These are phyloP conservation scores for Lasiodiplodia sp. DNA, from an alignment of 2,329 filamentous ascomycete species.

Conservation along the genomic window DNA sequence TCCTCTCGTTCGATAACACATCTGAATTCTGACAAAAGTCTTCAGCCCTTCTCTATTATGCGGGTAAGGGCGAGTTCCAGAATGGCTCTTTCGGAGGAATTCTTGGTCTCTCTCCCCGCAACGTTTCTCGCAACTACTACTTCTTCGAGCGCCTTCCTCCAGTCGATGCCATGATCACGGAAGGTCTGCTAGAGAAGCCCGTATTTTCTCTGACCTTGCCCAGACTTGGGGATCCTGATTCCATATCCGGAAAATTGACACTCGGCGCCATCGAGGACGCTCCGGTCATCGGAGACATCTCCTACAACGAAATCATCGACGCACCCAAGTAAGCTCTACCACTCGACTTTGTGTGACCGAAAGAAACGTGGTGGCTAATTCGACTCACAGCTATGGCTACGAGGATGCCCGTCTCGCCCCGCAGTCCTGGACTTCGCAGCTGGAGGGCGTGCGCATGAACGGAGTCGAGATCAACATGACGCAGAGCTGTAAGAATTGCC, in stretches of 20 bases:
- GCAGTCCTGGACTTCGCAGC: neutral
- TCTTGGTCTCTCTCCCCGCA: slow-evolving; percentile 3
- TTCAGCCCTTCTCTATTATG: slow-evolving; percentile 8
- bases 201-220: slow-evolving; percentile 7
- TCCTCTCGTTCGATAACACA: neutral
- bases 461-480: slow-evolving; percentile 17
- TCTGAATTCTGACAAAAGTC: neutral
- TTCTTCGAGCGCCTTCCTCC: slow-evolving; percentile 13
- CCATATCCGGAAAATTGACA: neutral
- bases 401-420: neutral
- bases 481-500: neutral
- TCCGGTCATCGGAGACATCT: neutral
- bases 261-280: slow-evolving; percentile 4
- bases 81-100: slow-evolving; percentile 13
- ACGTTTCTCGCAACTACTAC: slow-evolving; percentile 20
- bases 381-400: neutral
- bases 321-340: neutral
- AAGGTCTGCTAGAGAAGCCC: neutral
- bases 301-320: slow-evolving; percentile 15
- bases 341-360: no score
- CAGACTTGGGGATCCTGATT: neutral
- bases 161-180: slow-evolving; percentile 3
- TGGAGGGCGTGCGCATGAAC: slow-evolving; percentile 14
- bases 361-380: neutral
- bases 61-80: slow-evolving; percentile 1